Base-by-base conservation (phyloP, 306 rosid species). In the Begonia peltatifolia region DNA sequence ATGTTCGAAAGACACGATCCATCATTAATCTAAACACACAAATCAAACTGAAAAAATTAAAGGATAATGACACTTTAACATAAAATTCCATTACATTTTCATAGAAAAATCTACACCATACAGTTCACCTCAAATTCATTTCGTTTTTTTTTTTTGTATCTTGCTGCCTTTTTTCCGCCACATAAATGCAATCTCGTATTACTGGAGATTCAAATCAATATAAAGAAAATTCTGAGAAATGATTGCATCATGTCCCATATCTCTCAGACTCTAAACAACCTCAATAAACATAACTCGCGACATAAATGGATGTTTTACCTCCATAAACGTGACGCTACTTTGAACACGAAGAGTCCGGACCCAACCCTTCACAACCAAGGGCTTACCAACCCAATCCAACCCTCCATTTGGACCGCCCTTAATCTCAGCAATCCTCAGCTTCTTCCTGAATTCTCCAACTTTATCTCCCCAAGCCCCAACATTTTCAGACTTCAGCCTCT, bases 1-100 rank as follows among this genome's bases (percentile, higher is more conserved):
- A 89, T 82, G 53, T 85, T 89, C 42, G 95, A 85, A 58, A 89
- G 84, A 63, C 95, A 89, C 0, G 97, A 89, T 11, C 97, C 97
- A 57, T 89, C 95, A 44, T 89, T 89, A 63, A 89, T 80, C 93
- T 84, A 74, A 7, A 54, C 36, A 63, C 57, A 53, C 14, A 7
- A 50, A 61, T 30, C 17, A 55, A 58, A 20, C 43, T 7, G 9
- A 10, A 10, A 23, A 6, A 23, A 41, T 51, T 35, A 25, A 41
- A 54, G 42, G 51, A 63, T 23, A 11, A 57, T 46, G 14, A 18
- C 50, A 47, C 17, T 20, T 20, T 23, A 3, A 46, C 52, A 59
- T 11, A 50, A 35, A 41, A 18, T 35, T 50, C 13, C 14, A 47
- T 8, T 12, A 6, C 25, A 58, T 9, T 9, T 46, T 46, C 25